Percentiles rank a stretch among this genome's conserved stretches.
These are phyloP conservation scores for Penicillium flavigenum DNA, from an alignment of 495 filamentous ascomycete genomes.

Conservation along the genomic window DNA sequence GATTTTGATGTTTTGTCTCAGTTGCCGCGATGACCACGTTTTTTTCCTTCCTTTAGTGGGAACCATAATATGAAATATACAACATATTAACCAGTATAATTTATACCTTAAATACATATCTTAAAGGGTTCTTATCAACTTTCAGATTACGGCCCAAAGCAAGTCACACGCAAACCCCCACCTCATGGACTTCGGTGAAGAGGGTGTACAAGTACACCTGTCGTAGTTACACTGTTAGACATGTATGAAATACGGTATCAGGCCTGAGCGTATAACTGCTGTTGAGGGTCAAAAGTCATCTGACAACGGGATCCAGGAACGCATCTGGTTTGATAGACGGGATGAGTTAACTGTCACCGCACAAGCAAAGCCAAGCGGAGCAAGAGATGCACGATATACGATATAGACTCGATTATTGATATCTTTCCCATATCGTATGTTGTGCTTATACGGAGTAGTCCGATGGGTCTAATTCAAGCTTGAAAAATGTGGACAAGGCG, in stretches of 20 bases:
- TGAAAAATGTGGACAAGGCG: not conserved
- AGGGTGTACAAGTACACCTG: not conserved
- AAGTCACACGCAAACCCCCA: constrained; percentile 1
- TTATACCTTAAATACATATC: not conserved
- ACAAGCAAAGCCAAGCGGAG: constrained; percentile 6
- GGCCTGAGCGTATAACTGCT: constrained; percentile 23
- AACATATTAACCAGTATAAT: not conserved
- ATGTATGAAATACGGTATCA: not conserved
- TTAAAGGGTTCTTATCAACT: not conserved
- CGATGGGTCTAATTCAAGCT: not conserved
- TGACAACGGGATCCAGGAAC: constrained; percentile 33
- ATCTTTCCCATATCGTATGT: not conserved
- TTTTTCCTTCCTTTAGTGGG: not conserved
- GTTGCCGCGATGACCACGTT: constrained; percentile 16
- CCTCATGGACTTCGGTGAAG: constrained; percentile 2
- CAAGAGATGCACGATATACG: not conserved
- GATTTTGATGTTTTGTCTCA: constrained; percentile 17
- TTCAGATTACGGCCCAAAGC: not conserved
- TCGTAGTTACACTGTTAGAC: constrained; percentile 3
- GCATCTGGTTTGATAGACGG: constrained; percentile 25
- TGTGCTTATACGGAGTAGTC: not conserved
- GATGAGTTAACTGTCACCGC: constrained; percentile 8
- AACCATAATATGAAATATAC: not conserved
- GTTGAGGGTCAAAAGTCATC: constrained; percentile 6
- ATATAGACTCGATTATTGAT: not conserved